These are phyloP conservation scores for Capillidium rhysosporum DNA, from an alignment of 371 early-diverging fungal genomes.

Conservation along the genomic window DNA sequence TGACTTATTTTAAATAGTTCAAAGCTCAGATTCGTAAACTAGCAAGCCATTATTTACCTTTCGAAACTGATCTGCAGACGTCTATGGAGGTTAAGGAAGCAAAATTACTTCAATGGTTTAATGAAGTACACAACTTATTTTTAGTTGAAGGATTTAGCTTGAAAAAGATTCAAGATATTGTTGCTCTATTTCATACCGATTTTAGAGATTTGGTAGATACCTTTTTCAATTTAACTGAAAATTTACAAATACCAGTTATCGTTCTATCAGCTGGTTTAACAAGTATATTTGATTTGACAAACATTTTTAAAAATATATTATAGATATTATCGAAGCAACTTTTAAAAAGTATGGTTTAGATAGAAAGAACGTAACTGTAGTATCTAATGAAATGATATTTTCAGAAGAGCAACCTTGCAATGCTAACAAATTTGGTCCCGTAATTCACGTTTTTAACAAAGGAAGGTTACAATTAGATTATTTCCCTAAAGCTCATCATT, in stretches of 20 bases:
- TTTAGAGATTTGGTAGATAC: slow-evolving; percentile 23
- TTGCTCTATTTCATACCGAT: slow-evolving; percentile 23
- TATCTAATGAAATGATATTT: slow-evolving; percentile 52
- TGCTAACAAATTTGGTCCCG: slow-evolving; percentile 31
- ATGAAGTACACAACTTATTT: slow-evolving; percentile 27
- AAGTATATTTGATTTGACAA: slow-evolving; percentile 6
- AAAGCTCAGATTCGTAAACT: background rate
- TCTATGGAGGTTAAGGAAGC: slow-evolving; percentile 31
- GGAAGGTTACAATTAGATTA: slow-evolving; percentile 21
- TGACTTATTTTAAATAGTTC: background rate
- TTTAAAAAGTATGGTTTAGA: slow-evolving; percentile 17
- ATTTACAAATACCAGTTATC: slow-evolving; percentile 28
- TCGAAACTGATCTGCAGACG: slow-evolving; percentile 27
- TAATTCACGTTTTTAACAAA: slow-evolving; percentile 63
- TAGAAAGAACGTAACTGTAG: slow-evolving; percentile 36
- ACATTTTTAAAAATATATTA: no score
- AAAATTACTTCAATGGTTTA: slow-evolving; percentile 54
- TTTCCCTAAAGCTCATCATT: no score
- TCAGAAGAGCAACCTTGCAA: slow-evolving; percentile 17
- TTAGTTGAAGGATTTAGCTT: slow-evolving; percentile 22
- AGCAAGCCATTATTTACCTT: background rate
- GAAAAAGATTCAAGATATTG: slow-evolving; percentile 28
- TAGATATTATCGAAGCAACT: slow-evolving; percentile 40
- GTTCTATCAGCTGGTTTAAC: slow-evolving; percentile 55
- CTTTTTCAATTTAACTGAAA: slow-evolving; percentile 20